Evolutionary conservation across 345 rosid genomes (phyloP), one percentile per base, ranked within the genome.

Genomic region (Populus simonii): DNA sequence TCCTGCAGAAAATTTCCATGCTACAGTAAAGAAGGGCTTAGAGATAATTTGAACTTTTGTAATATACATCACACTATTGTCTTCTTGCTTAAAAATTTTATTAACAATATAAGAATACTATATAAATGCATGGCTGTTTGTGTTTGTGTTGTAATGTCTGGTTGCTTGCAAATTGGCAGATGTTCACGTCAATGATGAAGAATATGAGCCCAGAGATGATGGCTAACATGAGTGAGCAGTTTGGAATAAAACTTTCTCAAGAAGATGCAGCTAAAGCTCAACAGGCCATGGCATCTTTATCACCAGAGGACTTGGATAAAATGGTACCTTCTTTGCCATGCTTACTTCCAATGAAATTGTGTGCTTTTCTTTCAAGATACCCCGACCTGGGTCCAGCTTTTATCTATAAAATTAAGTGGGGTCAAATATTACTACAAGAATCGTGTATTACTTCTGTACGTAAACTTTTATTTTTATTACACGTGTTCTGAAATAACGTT

Each of bases 171-270:
- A 80, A 73, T 72, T 76, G 57, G 76, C 90, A 96, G 99, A 89
- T 94, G 93, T 90, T 93, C 43, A 61, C 89, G 45, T 90, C 97
- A 67, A 91, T 94, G 97, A 87, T 96, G 57, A 91, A 92, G 87
- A 94, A 87, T 80, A 86, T 94, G 94, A 94, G 89, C 73, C 98
- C 99, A 36, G 98, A 92, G 51, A 92, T 89, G 92, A 91, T 96
- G 96, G 91, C 94, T 66, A 92, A 91, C 89, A 92, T 94, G 98
- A 86, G 98, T 27, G 93, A 96, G 82, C 98, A 94, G 66, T 91
- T 96, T 75, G 98, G 99, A 41, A 51, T 92, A 77, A 92, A 92
- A 81, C 91, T 94, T 43, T 89, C 98, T 53, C 88, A 49, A 15
- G 98, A 94, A 84, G 97, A 94, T 71, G 97, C 98, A 23, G 97